phyloP scores from a whole-genome alignment of 2,329 filamentous ascomycete genomes.

The Curvularia lunata region DNA sequence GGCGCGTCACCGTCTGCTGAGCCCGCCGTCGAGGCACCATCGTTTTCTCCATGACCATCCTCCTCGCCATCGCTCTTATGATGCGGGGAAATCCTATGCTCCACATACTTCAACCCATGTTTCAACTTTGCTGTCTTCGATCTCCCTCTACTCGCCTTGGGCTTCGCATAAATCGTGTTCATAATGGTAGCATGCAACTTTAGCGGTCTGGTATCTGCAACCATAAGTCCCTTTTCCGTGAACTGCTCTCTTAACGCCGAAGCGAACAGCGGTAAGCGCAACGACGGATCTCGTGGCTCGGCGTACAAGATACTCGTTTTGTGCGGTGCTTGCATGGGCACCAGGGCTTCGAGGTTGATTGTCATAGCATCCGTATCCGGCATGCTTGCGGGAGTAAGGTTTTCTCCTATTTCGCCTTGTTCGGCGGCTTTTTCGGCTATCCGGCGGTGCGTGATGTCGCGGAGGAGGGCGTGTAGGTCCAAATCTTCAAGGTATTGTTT shows the following conservation, averaged over 20 bases:
- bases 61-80: slow-evolving; percentile 1
- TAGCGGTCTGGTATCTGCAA: slow-evolving; percentile 66
- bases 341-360: slow-evolving; percentile 58
- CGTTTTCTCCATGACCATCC: background rate
- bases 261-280: slow-evolving; percentile 64
- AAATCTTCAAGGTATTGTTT: slow-evolving; percentile 50
- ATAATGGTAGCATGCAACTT: slow-evolving; percentile 83
- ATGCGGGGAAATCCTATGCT: slow-evolving; percentile 7
- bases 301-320: slow-evolving; percentile 71
- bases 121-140: slow-evolving; percentile 15
- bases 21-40: slow-evolving; percentile 13
- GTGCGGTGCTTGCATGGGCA: slow-evolving; percentile 65
- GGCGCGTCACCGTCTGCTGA: slow-evolving; percentile 8
- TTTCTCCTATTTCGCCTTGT: slow-evolving; percentile 39
- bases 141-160: slow-evolving; percentile 40
- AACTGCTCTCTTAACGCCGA: slow-evolving; percentile 63
- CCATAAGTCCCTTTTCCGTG: slow-evolving; percentile 61
- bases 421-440: slow-evolving; percentile 24
- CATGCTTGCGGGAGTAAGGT: slow-evolving; percentile 33
- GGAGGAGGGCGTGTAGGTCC: slow-evolving; percentile 48
- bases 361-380: slow-evolving; percentile 37
- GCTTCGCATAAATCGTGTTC: slow-evolving; percentile 80
- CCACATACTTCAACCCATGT: slow-evolving; percentile 2
- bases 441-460: slow-evolving; percentile 23
- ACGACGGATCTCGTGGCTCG: slow-evolving; percentile 61